phyloP scores from a whole-genome alignment of 2,329 filamentous ascomycete species.

The Aureobasidium sp. region DNA sequence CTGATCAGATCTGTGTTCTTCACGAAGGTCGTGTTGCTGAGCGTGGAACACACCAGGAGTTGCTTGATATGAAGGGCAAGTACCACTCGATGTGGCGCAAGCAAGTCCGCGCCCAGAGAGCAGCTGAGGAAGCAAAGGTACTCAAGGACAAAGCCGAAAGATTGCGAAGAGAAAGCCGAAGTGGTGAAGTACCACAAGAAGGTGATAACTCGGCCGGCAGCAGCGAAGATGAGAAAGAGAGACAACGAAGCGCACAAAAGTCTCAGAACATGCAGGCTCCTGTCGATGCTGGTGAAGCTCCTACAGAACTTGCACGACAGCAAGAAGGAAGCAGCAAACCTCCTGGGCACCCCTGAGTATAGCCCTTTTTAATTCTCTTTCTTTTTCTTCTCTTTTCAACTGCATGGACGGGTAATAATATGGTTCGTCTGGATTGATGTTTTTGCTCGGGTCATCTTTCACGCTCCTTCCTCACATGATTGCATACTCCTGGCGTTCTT shows the following conservation, averaged over 20 bases:
- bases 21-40: constrained; percentile 45
- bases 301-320: constrained; percentile 8
- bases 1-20: constrained; percentile 48
- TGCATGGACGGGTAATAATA: neutral
- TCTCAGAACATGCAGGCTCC: constrained; percentile 13
- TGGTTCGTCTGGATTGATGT: neutral
- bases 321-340: constrained; percentile 16
- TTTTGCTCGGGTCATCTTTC: neutral
- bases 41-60: constrained; percentile 42
- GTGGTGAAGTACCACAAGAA: constrained; percentile 14
- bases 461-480: neutral
- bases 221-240: constrained; percentile 28
- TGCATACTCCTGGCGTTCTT: neutral
- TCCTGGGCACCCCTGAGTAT: constrained; percentile 16
- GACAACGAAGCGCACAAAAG: neutral
- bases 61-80: constrained; percentile 38
- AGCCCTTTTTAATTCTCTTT: neutral
- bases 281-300: constrained; percentile 6
- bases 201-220: constrained; percentile 30
- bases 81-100: constrained; percentile 46
- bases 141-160: constrained; percentile 43
- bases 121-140: constrained; percentile 40
- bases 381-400: neutral
- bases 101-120: constrained; percentile 42
- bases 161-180: constrained; percentile 36